Evolutionary conservation across 2,329 filamentous ascomycete species (phyloP).

Genomic region (Cladosporium sp.): DNA sequence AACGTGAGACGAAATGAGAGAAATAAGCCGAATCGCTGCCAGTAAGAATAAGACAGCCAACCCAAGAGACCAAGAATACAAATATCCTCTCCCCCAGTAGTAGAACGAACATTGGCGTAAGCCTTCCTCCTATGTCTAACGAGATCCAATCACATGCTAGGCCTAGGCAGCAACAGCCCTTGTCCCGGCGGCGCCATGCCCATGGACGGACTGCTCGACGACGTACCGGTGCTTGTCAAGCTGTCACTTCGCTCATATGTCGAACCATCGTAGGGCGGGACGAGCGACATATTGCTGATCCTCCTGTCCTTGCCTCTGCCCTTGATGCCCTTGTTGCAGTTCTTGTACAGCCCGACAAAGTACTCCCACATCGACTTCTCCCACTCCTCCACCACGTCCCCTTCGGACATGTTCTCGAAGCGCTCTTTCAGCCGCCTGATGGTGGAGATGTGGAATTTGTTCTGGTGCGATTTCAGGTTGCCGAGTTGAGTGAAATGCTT

Average conservation of each 20-base stretch:
- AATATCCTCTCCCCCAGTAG: neutral
- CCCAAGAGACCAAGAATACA: neutral
- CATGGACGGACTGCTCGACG: neutral
- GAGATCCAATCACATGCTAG: neutral
- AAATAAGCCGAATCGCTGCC: neutral
- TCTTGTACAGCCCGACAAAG: conserved; percentile 87
- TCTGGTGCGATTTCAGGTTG: conserved; percentile 94
- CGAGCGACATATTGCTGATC: conserved; percentile 46
- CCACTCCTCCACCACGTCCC: conserved; percentile 62
- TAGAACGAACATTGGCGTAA: neutral
- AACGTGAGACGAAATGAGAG: neutral
- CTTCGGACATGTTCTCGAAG: conserved; percentile 65
- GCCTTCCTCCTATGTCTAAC: neutral
- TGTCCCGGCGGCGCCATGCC: neutral
- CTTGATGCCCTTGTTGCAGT: conserved; percentile 98
- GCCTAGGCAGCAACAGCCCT: neutral
- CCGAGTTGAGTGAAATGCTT: conserved; percentile 89
- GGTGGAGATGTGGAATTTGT: conserved; percentile 83
- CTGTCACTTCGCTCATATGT: conserved; percentile 26
- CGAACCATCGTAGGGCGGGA: neutral
- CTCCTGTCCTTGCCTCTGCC: conserved; percentile 84
- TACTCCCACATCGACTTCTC: conserved; percentile 82
- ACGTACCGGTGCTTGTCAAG: conserved; percentile 18
- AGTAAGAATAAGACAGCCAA: neutral
- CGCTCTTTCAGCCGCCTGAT: conserved; percentile 68